A percentile compares a stretch with the other conserved stretches of the same genome.
Evolutionary conservation across 306 rosid genomes (phyloP).

Genomic region (Prunus armeniaca): DNA sequence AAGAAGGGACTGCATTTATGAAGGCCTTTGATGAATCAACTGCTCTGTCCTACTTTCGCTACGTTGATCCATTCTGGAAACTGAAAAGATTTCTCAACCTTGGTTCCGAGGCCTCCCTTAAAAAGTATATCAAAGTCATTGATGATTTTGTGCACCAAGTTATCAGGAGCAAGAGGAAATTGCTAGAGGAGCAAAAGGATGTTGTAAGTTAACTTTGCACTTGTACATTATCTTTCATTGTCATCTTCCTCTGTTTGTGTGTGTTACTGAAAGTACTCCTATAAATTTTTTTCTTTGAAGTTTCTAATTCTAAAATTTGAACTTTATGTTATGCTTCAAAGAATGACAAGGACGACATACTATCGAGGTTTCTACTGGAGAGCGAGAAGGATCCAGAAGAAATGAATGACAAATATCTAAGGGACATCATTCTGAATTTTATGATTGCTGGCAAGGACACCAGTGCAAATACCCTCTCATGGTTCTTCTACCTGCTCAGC

Average conservation of each 20-base stretch:
- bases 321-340: conserved; percentile 10
- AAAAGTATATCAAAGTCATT: conserved; percentile 41
- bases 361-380: conserved; percentile 71
- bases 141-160: conserved; percentile 48
- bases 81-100: conserved; percentile 57
- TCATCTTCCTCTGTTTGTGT: no score
- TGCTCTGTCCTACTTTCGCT: conserved; percentile 56
- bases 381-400: conserved; percentile 52
- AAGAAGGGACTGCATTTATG: conserved; percentile 56
- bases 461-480: conserved; percentile 65
- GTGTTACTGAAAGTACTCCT: no score
- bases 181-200: conserved; percentile 25
- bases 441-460: conserved; percentile 81
- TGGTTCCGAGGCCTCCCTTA: conserved; percentile 68
- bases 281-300: no score
- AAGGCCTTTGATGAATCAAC: conserved; percentile 75
- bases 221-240: not conserved
- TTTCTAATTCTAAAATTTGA: not conserved
- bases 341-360: conserved; percentile 68
- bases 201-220: conserved; percentile 35
- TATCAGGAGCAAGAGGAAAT: conserved; percentile 43
- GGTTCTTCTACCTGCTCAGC: conserved; percentile 80
- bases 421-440: conserved; percentile 67
- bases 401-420: conserved; percentile 57
- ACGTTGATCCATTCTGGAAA: conserved; percentile 72